Evolutionary conservation across 331 rosid species (phyloP), one percentile per base, ranked within the genome.

Genomic region (Quercus phellos): DNA sequence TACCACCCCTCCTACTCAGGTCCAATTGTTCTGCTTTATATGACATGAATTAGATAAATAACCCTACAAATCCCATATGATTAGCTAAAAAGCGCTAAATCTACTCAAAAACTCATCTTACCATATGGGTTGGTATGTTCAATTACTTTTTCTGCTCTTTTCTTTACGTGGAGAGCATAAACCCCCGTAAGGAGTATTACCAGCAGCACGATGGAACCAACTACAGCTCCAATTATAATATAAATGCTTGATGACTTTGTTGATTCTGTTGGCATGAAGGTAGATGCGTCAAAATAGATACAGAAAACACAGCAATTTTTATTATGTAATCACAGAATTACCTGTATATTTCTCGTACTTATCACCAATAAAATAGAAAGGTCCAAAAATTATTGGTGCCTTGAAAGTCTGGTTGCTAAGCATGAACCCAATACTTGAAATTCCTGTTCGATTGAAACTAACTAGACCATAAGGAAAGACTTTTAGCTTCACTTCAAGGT

Each of bases 341-440:
- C 97, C 91, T 42, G 55, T 14, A 67, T 1, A 81, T 64, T 79
- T 2, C 34, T 3, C 60, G 70, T 86, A 80, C 0, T 8, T 3
- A 59, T 72, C 55, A 58, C 24, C 79, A 22, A 2, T 13, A 26
- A 89, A 89, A 77, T 54, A 74, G 73, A 24, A 86, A 58, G 95
- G 91, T 80, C 92, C 94, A 75, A 80, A 89, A 13, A 0, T 16
- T 6, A 0, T 0, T 11, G 92, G 90, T 73, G 89, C 86, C 46
- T 78, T 77, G 74, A 86, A 87, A 66, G 83, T 79, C 81, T 87
- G 93, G 89, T 76, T 84, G 85, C 93, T 91, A 4, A 91, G 77
- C 22, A 80, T 3, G 75, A 83, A 88, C 2, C 77, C 86, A 70
- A 91, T 64, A 14, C 61, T 73, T 1, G 81, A 73, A 69, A 87